These are phyloP conservation scores for Cystofilobasidium ferigula DNA, from an alignment of 768 basidiomycete genomes.

Conservation along the genomic window DNA sequence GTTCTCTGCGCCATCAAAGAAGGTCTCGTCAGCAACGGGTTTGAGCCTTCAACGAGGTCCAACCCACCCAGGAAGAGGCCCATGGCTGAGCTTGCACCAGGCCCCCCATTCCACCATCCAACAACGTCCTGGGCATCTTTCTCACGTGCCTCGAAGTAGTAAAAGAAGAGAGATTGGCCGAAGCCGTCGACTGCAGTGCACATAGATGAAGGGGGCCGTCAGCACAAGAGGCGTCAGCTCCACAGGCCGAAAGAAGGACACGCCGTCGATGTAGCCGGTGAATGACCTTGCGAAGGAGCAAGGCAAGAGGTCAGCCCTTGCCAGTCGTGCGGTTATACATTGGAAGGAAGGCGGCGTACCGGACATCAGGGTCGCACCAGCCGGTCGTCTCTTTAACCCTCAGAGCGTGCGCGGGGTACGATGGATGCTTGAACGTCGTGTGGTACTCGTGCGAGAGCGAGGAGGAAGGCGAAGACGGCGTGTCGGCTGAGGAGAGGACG, in stretches of 20 bases:
- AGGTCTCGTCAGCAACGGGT: neutral
- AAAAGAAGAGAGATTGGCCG: conserved; percentile 13
- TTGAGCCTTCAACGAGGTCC: conserved; percentile 9
- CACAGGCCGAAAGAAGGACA: too few relatives aligned
- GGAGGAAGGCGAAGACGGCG: neutral
- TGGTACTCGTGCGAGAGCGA: neutral
- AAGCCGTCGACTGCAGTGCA: conserved; percentile 20
- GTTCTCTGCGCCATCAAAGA: neutral
- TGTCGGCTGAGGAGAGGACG: neutral
- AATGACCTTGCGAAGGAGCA: neutral
- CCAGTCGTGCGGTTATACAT: too few relatives aligned
- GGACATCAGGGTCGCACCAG: conserved; percentile 24
- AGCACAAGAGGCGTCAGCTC: too few relatives aligned
- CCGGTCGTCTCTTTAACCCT: conserved; percentile 19
- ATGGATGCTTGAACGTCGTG: conserved; percentile 14
- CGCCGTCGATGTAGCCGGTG: conserved; percentile 28
- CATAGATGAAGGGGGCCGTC: too few relatives aligned
- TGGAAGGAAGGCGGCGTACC: conserved; percentile 10
- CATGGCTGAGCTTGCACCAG: neutral
- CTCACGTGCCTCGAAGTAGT: conserved; percentile 27
- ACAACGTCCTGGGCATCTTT: conserved; percentile 25
- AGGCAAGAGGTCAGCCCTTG: neutral
- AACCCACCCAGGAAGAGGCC: conserved; percentile 9
- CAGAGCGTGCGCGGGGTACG: conserved; percentile 3
- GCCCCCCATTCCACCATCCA: conserved; percentile 22